Evolutionary conservation across 257 asterid genomes (phyloP).

Genomic region (Thymus quinquecostatus): DNA sequence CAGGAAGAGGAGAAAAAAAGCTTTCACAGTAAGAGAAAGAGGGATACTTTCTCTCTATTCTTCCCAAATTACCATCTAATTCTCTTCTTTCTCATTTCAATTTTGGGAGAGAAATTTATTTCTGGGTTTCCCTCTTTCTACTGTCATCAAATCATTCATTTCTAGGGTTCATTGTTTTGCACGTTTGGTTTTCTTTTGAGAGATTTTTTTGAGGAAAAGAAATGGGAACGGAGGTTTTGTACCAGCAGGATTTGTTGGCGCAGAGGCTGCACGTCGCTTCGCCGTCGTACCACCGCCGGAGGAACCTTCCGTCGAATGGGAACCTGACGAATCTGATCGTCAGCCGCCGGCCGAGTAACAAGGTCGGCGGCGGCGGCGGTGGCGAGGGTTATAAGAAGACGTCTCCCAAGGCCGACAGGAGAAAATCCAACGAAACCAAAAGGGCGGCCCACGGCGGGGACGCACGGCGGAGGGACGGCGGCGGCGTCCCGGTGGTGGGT

Average conservation of each 20-base stretch:
- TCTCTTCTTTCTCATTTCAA: not conserved
- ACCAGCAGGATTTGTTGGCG: conserved; percentile 43
- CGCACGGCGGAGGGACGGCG: conserved; percentile 39
- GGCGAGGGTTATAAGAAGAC: conserved; percentile 33
- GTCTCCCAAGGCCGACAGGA: conserved; percentile 46
- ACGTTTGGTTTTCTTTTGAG: not conserved
- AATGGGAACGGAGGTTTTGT: conserved; percentile 57
- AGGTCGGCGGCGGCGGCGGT: conserved; percentile 18
- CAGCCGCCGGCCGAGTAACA: conserved; percentile 33
- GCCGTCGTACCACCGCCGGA: conserved; percentile 46
- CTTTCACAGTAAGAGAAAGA: not conserved
- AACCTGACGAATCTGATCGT: conserved; percentile 29
- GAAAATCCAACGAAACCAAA: conserved; percentile 34
- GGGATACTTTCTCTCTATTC: conserved; percentile 20
- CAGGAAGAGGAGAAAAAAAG: conserved; percentile 37
- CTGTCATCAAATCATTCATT: not conserved
- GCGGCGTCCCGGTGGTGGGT: conserved; percentile 26
- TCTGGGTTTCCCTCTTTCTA: conserved; percentile 14
- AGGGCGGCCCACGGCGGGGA: conserved; percentile 37
- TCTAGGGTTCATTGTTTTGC: conserved; percentile 22
- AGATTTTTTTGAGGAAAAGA: not conserved
- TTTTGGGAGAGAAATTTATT: not conserved
- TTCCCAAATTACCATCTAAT: not conserved
- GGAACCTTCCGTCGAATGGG: conserved; percentile 27
- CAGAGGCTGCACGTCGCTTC: conserved; percentile 31